Evolutionary conservation across 2,329 filamentous ascomycete genomes (phyloP).

Genomic region (Berkeleyomyces rouxiae): DNA sequence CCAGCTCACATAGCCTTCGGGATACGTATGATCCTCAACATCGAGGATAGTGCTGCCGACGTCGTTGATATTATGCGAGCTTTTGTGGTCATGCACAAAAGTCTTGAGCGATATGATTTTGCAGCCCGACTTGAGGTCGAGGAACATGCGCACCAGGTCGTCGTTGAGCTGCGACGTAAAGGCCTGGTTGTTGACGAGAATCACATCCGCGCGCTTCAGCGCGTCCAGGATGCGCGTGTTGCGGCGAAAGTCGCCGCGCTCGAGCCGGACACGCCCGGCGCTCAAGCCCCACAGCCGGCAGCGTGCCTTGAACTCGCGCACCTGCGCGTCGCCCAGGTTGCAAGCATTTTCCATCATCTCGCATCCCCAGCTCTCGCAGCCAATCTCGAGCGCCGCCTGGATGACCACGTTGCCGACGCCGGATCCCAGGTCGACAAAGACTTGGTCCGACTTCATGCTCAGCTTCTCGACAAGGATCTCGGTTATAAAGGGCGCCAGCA

Average conservation of each 20-base stretch:
- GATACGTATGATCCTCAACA: slow-evolving; percentile 46
- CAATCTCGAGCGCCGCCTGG: slow-evolving; percentile 82
- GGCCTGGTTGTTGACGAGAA: slow-evolving; percentile 95
- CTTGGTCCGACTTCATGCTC: slow-evolving; percentile 60
- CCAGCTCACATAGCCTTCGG: slow-evolving; percentile 77
- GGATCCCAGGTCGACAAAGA: slow-evolving; percentile 89
- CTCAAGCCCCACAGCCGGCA: slow-evolving; percentile 79
- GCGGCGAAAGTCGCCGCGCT: slow-evolving; percentile 70
- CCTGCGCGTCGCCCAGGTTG: slow-evolving; percentile 63
- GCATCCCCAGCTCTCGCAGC: slow-evolving; percentile 89
- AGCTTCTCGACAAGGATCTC: slow-evolving; percentile 64
- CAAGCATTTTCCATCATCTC: slow-evolving; percentile 91
- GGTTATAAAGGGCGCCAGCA: slow-evolving; percentile 69
- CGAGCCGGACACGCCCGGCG: slow-evolving; percentile 62
- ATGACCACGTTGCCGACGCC: slow-evolving; percentile 92
- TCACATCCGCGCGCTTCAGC: slow-evolving; percentile 76
- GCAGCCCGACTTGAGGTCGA: slow-evolving; percentile 82
- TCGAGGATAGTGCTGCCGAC: slow-evolving; percentile 68
- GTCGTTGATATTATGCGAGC: slow-evolving; percentile 61
- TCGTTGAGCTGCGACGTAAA: slow-evolving; percentile 82
- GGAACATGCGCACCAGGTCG: slow-evolving; percentile 69
- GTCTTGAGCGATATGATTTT: slow-evolving; percentile 83
- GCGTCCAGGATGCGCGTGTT: slow-evolving; percentile 53
- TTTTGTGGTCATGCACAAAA: slow-evolving; percentile 69
- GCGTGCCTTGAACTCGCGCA: slow-evolving; percentile 67